Conservation (phyloP, 768 basidiomycete species). For the Lactifluus piperatus region DNA sequence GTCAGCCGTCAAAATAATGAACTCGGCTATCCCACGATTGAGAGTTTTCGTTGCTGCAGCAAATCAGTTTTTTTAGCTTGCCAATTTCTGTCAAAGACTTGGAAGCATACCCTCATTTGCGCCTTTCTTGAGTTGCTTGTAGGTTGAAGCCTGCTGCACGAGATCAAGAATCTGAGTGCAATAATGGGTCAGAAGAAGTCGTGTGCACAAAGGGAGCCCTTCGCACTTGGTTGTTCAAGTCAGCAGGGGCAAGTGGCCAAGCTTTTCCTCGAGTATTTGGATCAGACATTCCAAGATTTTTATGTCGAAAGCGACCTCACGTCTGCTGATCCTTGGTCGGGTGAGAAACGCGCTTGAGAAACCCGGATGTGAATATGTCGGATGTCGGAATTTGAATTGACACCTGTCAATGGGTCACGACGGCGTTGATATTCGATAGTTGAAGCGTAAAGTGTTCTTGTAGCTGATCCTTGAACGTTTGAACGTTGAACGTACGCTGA, state of each 20-base stretch:
- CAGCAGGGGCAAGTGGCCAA: slow-evolving; percentile 79
- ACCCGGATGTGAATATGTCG: background rate
- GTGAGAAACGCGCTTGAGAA: background rate
- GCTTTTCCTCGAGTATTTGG: slow-evolving; percentile 55
- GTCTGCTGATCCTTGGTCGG: slow-evolving; percentile 74
- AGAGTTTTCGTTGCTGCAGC: slow-evolving; percentile 87
- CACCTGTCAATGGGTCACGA: too few relatives aligned
- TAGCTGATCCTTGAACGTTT: too few relatives aligned
- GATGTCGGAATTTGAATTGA: slow-evolving; percentile 5
- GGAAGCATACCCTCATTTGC: slow-evolving; percentile 84
- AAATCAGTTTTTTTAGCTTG: background rate
- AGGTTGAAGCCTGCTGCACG: slow-evolving; percentile 91
- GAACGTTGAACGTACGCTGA: background rate
- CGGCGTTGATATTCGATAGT: too few relatives aligned
- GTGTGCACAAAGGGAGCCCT: background rate
- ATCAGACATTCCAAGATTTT: slow-evolving; percentile 46
- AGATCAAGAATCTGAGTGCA: slow-evolving; percentile 78
- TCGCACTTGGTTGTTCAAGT: slow-evolving; percentile 80
- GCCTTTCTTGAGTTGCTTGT: slow-evolving; percentile 98
- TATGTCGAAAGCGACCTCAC: slow-evolving; percentile 59
- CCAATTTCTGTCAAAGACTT: background rate
- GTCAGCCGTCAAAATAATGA: slow-evolving; percentile 93
- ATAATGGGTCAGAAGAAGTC: background rate
- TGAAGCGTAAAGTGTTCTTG: too few relatives aligned
- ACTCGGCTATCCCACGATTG: slow-evolving; percentile 96